Conservation (phyloP, 345 rosid genomes). For the Hibiscus mutabilis region DNA sequence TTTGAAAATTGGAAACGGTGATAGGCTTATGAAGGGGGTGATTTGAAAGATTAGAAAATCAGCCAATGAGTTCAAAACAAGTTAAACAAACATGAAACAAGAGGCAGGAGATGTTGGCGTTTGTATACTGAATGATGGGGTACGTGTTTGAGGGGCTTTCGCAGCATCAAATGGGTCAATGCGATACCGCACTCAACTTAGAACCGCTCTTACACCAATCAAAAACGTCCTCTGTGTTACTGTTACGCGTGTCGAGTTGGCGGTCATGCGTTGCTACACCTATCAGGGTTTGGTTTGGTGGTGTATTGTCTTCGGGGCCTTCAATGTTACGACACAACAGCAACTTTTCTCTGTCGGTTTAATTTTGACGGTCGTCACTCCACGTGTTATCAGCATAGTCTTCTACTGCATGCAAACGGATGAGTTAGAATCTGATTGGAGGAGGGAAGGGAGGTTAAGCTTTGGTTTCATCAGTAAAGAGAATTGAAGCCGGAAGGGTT, state of each 20-base stretch:
- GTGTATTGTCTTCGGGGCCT: background rate
- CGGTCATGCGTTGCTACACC: constrained; percentile 85
- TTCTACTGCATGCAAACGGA: constrained; percentile 43
- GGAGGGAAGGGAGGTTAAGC: background rate
- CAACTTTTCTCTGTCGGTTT: constrained; percentile 21
- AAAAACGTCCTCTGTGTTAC: constrained; percentile 3
- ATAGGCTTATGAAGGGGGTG: background rate
- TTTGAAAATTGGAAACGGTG: background rate
- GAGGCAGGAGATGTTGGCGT: constrained; percentile 42
- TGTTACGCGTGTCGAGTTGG: constrained; percentile 57
- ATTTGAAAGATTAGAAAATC: background rate
- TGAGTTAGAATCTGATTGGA: constrained; percentile 32
- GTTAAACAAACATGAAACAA: constrained; percentile 18
- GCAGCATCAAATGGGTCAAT: constrained; percentile 36
- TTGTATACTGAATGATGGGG: constrained; percentile 52
- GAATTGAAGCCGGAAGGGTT: background rate
- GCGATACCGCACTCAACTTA: constrained; percentile 13
- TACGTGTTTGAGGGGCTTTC: constrained; percentile 57
- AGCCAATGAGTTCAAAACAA: constrained; percentile 44
- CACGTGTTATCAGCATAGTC: constrained; percentile 18
- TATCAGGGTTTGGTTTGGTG: constrained; percentile 37
- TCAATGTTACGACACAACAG: background rate
- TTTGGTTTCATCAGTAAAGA: background rate
- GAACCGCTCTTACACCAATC: constrained; percentile 29
- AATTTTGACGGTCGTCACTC: constrained; percentile 8